Conservation (phyloP, 23 red algal species). For the Gracilariopsis chorda region DNA sequence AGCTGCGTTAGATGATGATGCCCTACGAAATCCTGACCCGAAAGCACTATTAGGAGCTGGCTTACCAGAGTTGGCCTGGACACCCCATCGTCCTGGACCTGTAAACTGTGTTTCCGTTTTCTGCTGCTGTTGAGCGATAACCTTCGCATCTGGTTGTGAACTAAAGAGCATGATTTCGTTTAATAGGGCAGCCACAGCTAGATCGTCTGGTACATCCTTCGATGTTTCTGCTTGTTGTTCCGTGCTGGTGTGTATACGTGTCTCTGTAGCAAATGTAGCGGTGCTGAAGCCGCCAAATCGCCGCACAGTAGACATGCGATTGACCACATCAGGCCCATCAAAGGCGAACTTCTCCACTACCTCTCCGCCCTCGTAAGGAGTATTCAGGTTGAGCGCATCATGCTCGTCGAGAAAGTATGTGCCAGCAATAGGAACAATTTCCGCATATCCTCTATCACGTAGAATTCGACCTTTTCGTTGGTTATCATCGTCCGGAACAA, state of each 20-base stretch:
- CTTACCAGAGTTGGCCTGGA: background rate
- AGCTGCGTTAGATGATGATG: background rate
- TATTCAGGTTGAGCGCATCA: conserved; percentile 77
- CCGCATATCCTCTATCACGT: conserved; percentile 95
- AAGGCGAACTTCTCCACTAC: conserved; percentile 89
- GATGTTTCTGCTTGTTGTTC: background rate
- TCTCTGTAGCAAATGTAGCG: conserved; percentile 89
- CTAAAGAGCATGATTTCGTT: background rate
- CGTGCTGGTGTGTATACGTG: background rate
- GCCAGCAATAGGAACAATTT: conserved; percentile 93
- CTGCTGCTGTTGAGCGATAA: background rate
- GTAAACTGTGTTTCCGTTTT: background rate
- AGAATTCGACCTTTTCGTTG: conserved; percentile 76
- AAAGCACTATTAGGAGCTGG: conserved; percentile 51
- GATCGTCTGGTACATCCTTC: background rate
- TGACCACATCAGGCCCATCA: conserved; percentile 82
- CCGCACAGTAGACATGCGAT: conserved; percentile 87
- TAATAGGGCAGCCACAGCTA: background rate
- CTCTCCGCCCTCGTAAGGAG: conserved; percentile 95
- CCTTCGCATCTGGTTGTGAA: background rate
- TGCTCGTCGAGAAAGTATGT: conserved; percentile 71
- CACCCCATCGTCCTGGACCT: background rate
- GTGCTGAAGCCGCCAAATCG: conserved; percentile 93
- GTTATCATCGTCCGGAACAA: conserved; percentile 58
- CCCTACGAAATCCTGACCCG: conserved; percentile 30